Evolutionary conservation across 371 early-diverging fungal genomes (phyloP), one percentile per base, ranked within the genome.

Genomic region (Nosema muscidifuracis): DNA sequence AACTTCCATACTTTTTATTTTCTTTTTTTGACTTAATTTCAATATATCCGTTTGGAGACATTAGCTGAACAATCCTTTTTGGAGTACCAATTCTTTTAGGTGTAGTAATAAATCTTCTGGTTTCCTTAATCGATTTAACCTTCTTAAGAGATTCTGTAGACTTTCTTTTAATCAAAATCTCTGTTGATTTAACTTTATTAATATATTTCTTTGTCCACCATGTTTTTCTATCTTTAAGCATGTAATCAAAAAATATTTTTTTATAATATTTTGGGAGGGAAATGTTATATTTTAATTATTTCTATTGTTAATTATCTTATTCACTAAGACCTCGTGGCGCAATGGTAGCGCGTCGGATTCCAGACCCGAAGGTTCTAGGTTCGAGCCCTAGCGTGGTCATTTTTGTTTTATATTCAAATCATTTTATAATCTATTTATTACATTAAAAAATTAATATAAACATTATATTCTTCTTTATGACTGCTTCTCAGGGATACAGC

Each of bases 261-360:
- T 68, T 68, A 68, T 57, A 18, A 36, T 33, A 30, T 53, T 53
- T 53, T 53, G 50, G 67, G 67, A 51, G 67, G 67, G 67, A 66
- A 66, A 13, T 7, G 20, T 10, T 33, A 31, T 28, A 28, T 26
- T 26, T n/a, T n/a, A n/a, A n/a, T n/a, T n/a, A n/a, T n/a, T n/a
- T n/a, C n/a, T n/a, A n/a, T n/a, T n/a, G n/a, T n/a, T n/a, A n/a
- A 40, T 7, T 40, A 38, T 38, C 6, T 38, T 38, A 6, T 9
- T 38, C 40, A 9, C 6, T 15, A 50, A 50, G 77, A 65, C 73
- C 61, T 53, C 57, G 69, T 78, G 79, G 79, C 79, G 72, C 79
- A 78, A 76, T 75, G 79, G 79, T 75, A 78, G 79, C 79, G 79
- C 75, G 53, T 75, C 68, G 68, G 79, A 78, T 73, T 78, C 74